Evolutionary conservation across 306 rosid species (phyloP).

Genomic region (Cyclanthera cordifolia): DNA sequence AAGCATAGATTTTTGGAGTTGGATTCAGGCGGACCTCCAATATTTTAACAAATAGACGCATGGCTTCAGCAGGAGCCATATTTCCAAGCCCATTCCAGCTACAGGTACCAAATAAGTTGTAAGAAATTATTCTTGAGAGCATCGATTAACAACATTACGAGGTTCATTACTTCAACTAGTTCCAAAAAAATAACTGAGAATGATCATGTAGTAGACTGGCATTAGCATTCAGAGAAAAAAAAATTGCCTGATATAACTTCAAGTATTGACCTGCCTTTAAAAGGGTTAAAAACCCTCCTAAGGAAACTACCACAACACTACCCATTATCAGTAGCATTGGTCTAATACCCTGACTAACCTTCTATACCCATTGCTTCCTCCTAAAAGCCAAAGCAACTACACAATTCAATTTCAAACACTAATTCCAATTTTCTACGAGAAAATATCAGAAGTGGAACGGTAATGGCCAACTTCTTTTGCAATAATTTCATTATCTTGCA

Average conservation of each 20-base stretch:
- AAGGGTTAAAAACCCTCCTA: not conserved
- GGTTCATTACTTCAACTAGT: too few relatives aligned
- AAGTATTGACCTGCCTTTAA: not conserved
- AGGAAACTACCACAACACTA: not conserved
- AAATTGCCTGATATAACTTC: not conserved
- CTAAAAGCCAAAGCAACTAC: not conserved
- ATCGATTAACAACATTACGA: not conserved
- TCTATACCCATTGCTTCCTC: not conserved
- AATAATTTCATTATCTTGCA: not conserved
- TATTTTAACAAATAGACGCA: slow-evolving; percentile 96
- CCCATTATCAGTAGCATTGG: not conserved
- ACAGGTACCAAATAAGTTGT: slow-evolving; percentile 21
- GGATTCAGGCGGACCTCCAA: slow-evolving; percentile 51
- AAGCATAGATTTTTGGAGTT: not conserved
- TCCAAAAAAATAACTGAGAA: not conserved
- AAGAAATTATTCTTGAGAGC: not conserved
- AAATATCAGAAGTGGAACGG: not conserved
- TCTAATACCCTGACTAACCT: not conserved
- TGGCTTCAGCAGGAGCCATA: slow-evolving; percentile 76
- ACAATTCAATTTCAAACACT: not conserved
- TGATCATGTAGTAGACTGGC: not conserved
- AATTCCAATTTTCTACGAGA: not conserved
- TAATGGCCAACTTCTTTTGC: not conserved
- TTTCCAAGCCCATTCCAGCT: slow-evolving; percentile 96
- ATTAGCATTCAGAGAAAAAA: not conserved